Base-by-base conservation (phyloP, 2,329 filamentous ascomycete genomes). In the Trichocomaceae sp. region DNA sequence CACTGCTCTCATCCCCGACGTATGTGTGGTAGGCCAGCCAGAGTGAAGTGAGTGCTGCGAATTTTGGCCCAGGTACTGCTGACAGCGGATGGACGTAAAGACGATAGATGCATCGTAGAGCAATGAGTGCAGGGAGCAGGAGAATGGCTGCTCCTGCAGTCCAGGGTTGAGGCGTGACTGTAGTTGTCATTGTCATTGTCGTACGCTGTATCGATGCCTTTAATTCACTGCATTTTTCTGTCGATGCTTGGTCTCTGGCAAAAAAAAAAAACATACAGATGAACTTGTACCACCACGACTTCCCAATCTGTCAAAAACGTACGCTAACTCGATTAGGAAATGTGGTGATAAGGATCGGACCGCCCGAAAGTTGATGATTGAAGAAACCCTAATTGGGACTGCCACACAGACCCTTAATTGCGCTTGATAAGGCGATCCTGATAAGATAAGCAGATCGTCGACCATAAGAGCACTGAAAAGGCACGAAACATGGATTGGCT, bases 51-150 rank as follows among this genome's bases (percentile, higher is more conserved):
- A 61, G 48, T 6, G 65, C 66, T 0, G 68, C 63, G n/a, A 68
- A 54, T 44, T 62, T 68, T 17, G 69, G 69, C 10, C 68, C 67
- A 2, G 68, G 69, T 45, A 66, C 67, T 22, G 52, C 58, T 22
- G 62, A 62, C 8, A 71, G 57, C 2, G 66, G 63, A 48, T 68
- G 63, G 22, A 68, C 61, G 50, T 62, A 66, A 8, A 70, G 60
- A 7, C 64, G 62, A 39, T 64, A 65, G 46, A 70, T 56, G 41
- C 52, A 50, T 44, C 50, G 50, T 29, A 52, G 50, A 29, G 46
- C 26, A 46, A 52, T 37, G 3, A 37, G 23, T 12, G 15, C 41
- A 17, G 41, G 29, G 22, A 52, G 42, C 9, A 52, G 50, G 8
- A 52, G 7, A 5, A 13, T 13, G 8, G 17, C 13, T 6, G 35